Evolutionary conservation across 495 filamentous ascomycete species (phyloP).

Genomic region (Annulohypoxylon bovei): DNA sequence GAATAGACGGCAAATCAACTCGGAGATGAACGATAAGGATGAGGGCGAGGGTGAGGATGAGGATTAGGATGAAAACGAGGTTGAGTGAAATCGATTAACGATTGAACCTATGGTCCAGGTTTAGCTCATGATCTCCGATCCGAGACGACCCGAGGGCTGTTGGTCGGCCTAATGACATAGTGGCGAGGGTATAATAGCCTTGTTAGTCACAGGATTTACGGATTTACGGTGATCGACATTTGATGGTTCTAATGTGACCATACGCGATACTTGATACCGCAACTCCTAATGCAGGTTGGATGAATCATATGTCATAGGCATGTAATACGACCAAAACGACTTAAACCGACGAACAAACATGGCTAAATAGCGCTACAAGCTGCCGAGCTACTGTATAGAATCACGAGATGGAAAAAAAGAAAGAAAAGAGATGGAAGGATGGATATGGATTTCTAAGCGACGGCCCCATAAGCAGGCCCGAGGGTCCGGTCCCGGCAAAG

Average conservation of each 20-base stretch:
- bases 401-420: conserved; percentile 24
- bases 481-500: conserved; percentile 35
- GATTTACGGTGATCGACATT: conserved; percentile 32
- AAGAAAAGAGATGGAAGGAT: not conserved
- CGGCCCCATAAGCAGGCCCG: conserved; percentile 14
- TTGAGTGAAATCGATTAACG: not conserved
- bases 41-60: not conserved
- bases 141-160: conserved; percentile 20
- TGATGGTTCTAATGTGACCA: conserved; percentile 11
- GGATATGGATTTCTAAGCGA: conserved; percentile 39
- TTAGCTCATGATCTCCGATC: conserved; percentile 4
- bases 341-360: conserved; percentile 12
- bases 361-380: conserved; percentile 20
- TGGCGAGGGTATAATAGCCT: conserved; percentile 12
- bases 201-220: conserved; percentile 24
- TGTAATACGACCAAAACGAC: conserved; percentile 12
- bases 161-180: conserved; percentile 5
- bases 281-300: conserved; percentile 24
- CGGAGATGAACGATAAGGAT: not conserved
- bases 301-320: conserved; percentile 22
- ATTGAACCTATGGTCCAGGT: not conserved
- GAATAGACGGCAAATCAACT: not conserved
- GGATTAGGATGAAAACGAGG: not conserved
- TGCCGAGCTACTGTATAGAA: conserved; percentile 10
- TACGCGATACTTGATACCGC: conserved; percentile 16